Evolutionary conservation across 108 stramenopile species (phyloP).

Genomic region (Skeletonema marinoi): DNA sequence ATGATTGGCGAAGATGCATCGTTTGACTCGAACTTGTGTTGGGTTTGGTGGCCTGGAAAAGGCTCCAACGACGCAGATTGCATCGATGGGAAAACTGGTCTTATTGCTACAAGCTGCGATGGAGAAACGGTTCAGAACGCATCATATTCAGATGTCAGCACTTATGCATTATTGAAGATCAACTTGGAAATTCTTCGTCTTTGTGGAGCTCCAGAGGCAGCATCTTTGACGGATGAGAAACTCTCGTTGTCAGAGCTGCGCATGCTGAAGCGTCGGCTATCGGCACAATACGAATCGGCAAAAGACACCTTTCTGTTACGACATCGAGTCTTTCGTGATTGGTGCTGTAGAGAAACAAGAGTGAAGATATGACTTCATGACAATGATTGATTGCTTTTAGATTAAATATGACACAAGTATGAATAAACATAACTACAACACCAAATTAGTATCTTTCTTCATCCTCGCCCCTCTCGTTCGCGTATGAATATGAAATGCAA

Average conservation of each 20-base stretch:
- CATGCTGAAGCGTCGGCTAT: conserved; percentile 49
- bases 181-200: conserved; percentile 19
- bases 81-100: conserved; percentile 63
- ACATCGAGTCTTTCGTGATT: conserved; percentile 71
- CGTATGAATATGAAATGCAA: conserved; percentile 3
- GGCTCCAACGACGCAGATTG: conserved; percentile 46
- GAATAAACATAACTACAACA: conserved; percentile 14
- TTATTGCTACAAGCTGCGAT: conserved; percentile 7
- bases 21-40: conserved; percentile 75
- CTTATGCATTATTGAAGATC: conserved; percentile 16
- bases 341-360: conserved; percentile 57
- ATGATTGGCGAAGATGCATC: conserved; percentile 74
- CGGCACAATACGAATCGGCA: conserved; percentile 61
- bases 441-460: conserved; percentile 19
- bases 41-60: conserved; percentile 68
- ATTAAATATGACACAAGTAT: conserved; percentile 20
- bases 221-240: neutral
- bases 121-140: neutral
- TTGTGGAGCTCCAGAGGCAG: neutral
- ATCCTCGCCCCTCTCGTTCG: neutral
- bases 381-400: conserved; percentile 7
- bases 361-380: neutral
- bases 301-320: conserved; percentile 59
- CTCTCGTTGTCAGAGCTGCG: conserved; percentile 49
- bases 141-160: conserved; percentile 24